Conservation (phyloP, 306 rosid species). For the Amphicarpaea edgeworthii region DNA sequence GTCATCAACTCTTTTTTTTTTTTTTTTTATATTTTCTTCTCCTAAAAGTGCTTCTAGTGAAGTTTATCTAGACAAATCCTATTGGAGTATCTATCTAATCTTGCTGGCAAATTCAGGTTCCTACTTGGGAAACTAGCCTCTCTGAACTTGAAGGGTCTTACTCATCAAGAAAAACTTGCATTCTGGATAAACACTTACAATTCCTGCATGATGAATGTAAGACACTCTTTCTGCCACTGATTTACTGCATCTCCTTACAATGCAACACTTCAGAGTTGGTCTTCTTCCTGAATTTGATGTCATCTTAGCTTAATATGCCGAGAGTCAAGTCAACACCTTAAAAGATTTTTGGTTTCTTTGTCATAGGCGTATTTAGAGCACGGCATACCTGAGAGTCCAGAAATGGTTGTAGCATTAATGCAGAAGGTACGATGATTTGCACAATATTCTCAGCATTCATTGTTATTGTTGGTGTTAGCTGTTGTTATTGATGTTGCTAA, state of each 20-base stretch:
- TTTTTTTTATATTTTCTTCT: too few relatives aligned
- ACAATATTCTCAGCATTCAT: constrained; percentile 11
- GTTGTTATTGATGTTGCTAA: not conserved
- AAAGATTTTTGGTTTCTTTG: constrained; percentile 36
- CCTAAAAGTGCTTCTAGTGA: too few relatives aligned
- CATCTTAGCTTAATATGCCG: constrained; percentile 12
- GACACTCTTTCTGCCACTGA: constrained; percentile 40
- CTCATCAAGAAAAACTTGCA: constrained; percentile 94
- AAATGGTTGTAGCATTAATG: constrained; percentile 91
- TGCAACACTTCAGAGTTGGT: constrained; percentile 4
- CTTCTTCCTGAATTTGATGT: constrained; percentile 10
- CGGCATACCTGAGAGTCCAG: constrained; percentile 92
- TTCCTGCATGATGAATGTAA: constrained; percentile 91
- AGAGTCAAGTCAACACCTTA: not conserved
- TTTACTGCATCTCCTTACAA: constrained; percentile 9
- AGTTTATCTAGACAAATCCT: too few relatives aligned
- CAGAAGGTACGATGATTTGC: constrained; percentile 74
- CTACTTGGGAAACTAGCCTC: constrained; percentile 79
- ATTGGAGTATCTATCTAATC: constrained; percentile 32
- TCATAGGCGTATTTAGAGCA: constrained; percentile 83
- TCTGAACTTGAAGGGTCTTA: constrained; percentile 81
- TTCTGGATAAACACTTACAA: constrained; percentile 95
- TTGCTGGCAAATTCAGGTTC: constrained; percentile 55
- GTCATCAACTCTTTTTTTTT: not conserved
- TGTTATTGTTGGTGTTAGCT: not conserved